A percentile compares a stretch with the other conserved stretches of the same genome.
These are phyloP conservation scores for Ephemerocybe angulata DNA, from an alignment of 768 basidiomycete genomes.

Conservation along the genomic window DNA sequence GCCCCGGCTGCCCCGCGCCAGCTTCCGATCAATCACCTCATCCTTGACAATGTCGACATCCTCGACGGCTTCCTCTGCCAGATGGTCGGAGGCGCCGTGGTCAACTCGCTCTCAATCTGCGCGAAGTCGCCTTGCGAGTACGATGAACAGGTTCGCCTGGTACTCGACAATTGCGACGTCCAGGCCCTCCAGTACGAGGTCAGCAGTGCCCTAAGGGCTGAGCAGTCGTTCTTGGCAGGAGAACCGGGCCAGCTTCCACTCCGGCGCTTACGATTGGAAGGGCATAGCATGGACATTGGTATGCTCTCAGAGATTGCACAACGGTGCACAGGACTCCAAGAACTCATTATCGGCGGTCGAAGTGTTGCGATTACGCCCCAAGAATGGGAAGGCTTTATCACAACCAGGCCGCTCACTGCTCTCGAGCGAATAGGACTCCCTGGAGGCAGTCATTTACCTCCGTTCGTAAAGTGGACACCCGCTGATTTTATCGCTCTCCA, in stretches of 20 bases:
- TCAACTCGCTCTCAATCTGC: conserved; percentile 37
- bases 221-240: conserved; percentile 29
- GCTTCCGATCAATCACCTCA: conserved; percentile 34
- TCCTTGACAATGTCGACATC: conserved; percentile 43
- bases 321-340: conserved; percentile 36
- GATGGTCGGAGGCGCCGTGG: conserved; percentile 33
- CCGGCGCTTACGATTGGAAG: conserved; percentile 38
- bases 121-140: conserved; percentile 30
- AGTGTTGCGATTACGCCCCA: conserved; percentile 30
- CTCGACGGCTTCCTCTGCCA: conserved; percentile 37
- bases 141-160: conserved; percentile 37
- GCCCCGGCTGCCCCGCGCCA: conserved; percentile 28
- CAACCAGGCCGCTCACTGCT: conserved; percentile 29
- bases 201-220: conserved; percentile 14
- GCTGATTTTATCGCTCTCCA: conserved; percentile 16
- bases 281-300: conserved; percentile 36
- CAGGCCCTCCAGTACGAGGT: conserved; percentile 43
- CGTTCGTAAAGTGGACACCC: conserved; percentile 36
- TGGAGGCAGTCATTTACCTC: conserved; percentile 36
- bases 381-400: conserved; percentile 42
- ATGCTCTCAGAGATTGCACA: conserved; percentile 30
- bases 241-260: conserved; percentile 24
- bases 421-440: conserved; percentile 36
- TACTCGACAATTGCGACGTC: conserved; percentile 40
- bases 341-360: conserved; percentile 40